Base-by-base conservation (phyloP, 1,139 yeast genomes). In the Taphrina populina region DNA sequence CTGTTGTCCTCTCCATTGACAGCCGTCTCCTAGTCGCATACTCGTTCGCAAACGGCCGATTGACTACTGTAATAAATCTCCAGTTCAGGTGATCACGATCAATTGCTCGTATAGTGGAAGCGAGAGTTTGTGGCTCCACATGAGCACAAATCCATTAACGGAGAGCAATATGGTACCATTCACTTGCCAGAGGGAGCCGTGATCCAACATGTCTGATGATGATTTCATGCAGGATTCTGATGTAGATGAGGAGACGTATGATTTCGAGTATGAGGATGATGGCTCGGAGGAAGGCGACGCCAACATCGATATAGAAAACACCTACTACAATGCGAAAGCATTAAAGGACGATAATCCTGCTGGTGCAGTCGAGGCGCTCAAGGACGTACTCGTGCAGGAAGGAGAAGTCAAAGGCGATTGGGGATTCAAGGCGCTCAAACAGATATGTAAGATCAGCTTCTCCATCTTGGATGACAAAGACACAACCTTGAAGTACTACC, bases 201-300 rank as follows among this genome's bases (percentile, higher is more conserved):
- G n/a, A n/a, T 13, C 7, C 34, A 32, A 19, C 29, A 49, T 49
- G 54, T 37, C 46, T 13, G 54, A 49, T 20, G 54, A 49, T 39
- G 54, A 49, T 39, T 49, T 49, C 32, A 49, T 49, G 54, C 54
- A 49, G 24, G 54, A 40, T 15, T 49, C 54, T 15, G 54, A 49
- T 19, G 47, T 43, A 19, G 51, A 20, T 19, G 51, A 39, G 23
- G 51, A 45, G 37, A 32, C 80, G 59, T 81, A 79, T 63, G 85
- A 82, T 65, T 82, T 81, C 63, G 86, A 82, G 62, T 81, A 80
- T 61, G 83, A 79, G 60, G 83, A 79, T 36, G 84, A 81, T 24
- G 81, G 71, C 3, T 76, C 69, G 15, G 69, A 61, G 2, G 69
- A 64, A 7, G 70, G 64, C 19, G 66, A 69, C n/a, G 69, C 56